Evolutionary conservation across 768 basidiomycete genomes (phyloP), one percentile per base, ranked within the genome.

Genomic region (Pseudohyphozyma bogoriensis): DNA sequence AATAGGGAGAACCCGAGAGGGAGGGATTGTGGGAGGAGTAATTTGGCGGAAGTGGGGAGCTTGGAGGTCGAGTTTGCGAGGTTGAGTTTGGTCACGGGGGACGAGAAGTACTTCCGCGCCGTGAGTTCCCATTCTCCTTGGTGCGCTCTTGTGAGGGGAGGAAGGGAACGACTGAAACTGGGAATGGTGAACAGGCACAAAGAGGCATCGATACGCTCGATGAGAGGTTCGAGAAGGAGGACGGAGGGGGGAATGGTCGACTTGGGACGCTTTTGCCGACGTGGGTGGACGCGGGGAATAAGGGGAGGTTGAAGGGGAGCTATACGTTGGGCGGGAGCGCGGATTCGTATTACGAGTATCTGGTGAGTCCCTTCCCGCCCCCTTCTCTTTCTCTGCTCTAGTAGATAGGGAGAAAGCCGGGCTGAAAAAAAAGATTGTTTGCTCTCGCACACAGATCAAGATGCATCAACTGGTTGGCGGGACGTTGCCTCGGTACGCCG

Each of bases 31-130:
- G 71, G 72, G 0, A 56, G 66, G 13, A 65, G 71, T 2, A 70
- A 67, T 2, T 54, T 74, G 1, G 72, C 74, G 1, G 76, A 77
- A 60, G 73, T 73, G 15, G 77, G 76, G 4, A 70, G 67, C 13
- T 73, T 76, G 71, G 72, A 71, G 18, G 68, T 78, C 53, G 77
- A 78, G 64, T 64, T 76, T 33, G 74, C 76, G 13, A 63, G 73
- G 20, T 63, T 78, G 54, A 65, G 66, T 9, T 72, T 73, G 59
- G 49, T 75, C 9, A 77, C 76, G 0, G 72, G 72, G 9, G 70
- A 78, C 60, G 55, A 71, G 20, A 71, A 66, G 44, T 78, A 75
- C 70, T 75, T 67, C 61, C 70, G 73, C 50, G 70, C 72, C 4
- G 70, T 67, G n/a, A 6, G 67, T 58, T 28, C 20, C n/a, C 2